Percentiles rank a stretch among this genome's conserved stretches.
phyloP scores from a whole-genome alignment of 768 basidiomycete genomes.

The Suillus plorans region DNA sequence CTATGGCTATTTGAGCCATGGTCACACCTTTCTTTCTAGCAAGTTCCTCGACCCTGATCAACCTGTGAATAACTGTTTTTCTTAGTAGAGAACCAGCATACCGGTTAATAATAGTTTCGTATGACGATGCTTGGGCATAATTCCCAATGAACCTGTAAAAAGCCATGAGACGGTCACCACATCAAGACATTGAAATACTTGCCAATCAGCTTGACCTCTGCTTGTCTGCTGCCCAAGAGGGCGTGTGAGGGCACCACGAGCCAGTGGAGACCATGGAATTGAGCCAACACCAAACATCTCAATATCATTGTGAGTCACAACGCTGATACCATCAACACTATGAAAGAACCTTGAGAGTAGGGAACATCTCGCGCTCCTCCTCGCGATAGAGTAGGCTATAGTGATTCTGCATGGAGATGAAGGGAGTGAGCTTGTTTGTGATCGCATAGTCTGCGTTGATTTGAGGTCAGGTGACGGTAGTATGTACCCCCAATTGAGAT shows the following conservation, averaged over 20 bases:
- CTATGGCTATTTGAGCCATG: conserved; percentile 45
- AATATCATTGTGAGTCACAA: conserved; percentile 2
- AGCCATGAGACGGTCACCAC: conserved; percentile 8
- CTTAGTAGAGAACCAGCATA: conserved; percentile 6
- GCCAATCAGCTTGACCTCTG: conserved; percentile 26
- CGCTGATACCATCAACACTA: neutral
- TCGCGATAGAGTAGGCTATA: conserved; percentile 58
- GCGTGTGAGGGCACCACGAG: conserved; percentile 35
- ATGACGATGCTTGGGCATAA: conserved; percentile 23
- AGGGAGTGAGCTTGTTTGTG: conserved; percentile 45
- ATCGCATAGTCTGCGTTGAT: conserved; percentile 37
- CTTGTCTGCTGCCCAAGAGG: conserved; percentile 31
- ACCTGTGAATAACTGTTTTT: neutral
- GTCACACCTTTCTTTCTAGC: conserved; percentile 35
- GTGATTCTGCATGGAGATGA: conserved; percentile 68
- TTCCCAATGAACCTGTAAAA: conserved; percentile 22
- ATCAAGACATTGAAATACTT: neutral
- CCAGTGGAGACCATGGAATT: conserved; percentile 47
- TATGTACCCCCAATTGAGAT: neutral
- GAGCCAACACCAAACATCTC: conserved; percentile 43
- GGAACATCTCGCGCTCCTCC: conserved; percentile 61
- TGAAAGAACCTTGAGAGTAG: conserved; percentile 37
- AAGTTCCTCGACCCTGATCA: conserved; percentile 39
- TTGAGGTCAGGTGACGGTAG: neutral
- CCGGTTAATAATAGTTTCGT: conserved; percentile 30